phyloP scores from a whole-genome alignment of 2,329 filamentous ascomycete species.

The Neofusicoccum laricinum region DNA sequence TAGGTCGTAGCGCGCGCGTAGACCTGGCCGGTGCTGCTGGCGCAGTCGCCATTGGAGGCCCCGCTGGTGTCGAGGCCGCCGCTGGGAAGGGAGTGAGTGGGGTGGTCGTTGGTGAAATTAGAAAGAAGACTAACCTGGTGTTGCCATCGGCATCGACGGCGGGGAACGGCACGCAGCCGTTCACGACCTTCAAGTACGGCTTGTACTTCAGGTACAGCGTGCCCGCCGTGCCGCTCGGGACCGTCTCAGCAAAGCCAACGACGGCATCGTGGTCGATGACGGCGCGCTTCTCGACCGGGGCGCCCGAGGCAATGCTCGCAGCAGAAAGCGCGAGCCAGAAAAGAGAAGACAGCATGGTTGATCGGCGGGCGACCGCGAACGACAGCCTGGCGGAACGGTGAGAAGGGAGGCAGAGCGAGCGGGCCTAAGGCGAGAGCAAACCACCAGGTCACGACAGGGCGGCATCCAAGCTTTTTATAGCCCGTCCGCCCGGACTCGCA shows the following conservation, averaged over 20 bases:
- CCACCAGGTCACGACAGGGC: background rate
- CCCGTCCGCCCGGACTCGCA: too few species aligned
- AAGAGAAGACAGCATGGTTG: background rate
- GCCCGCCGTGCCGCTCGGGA: constrained; percentile 47
- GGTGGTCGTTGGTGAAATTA: background rate
- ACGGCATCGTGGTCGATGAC: constrained; percentile 47
- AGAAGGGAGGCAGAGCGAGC: background rate
- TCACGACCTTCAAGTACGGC: constrained; percentile 53
- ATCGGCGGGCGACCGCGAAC: background rate
- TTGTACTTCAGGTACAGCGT: constrained; percentile 55
- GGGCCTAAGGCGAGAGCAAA: background rate
- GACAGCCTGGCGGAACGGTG: background rate
- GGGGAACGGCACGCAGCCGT: constrained; percentile 63
- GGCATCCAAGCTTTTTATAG: constrained; percentile 1
- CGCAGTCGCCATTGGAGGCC: constrained; percentile 38
- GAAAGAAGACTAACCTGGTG: constrained; percentile 46
- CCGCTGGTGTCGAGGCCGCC: constrained; percentile 45
- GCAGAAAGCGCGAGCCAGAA: background rate
- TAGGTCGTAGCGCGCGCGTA: constrained; percentile 47
- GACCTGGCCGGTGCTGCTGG: constrained; percentile 48
- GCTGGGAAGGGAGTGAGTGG: constrained; percentile 25
- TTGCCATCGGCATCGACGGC: constrained; percentile 58
- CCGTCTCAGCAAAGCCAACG: constrained; percentile 53
- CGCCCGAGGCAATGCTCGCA: background rate
- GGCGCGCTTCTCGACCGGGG: constrained; percentile 35